These are phyloP conservation scores for Microdochium paspali DNA, from an alignment of 2,329 filamentous ascomycete species.

Conservation along the genomic window DNA sequence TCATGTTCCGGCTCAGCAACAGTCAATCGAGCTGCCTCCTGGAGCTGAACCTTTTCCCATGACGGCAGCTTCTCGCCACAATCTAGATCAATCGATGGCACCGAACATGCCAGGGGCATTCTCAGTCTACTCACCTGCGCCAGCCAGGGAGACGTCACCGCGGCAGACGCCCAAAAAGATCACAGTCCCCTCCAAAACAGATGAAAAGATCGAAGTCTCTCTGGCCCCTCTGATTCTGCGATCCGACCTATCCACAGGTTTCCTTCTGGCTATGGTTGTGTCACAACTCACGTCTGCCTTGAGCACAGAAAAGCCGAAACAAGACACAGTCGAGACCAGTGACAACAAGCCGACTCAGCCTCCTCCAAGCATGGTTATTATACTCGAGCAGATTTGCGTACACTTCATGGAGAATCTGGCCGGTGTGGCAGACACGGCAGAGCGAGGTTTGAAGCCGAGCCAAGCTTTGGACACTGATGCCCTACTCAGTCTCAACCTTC, in stretches of 20 bases:
- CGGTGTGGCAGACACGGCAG: conserved; percentile 40
- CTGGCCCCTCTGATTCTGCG: conserved; percentile 41
- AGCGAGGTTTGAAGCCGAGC: conserved; percentile 30
- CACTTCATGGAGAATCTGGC: conserved; percentile 45
- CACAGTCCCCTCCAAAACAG: conserved; percentile 5
- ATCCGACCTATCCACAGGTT: conserved; percentile 48
- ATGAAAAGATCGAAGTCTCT: conserved; percentile 35
- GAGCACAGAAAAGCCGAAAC: conserved; percentile 5
- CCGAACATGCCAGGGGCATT: conserved; percentile 53
- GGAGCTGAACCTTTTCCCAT: conserved; percentile 4
- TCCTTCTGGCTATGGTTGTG: conserved; percentile 41
- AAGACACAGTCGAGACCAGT: conserved; percentile 6
- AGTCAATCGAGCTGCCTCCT: background rate
- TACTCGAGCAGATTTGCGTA: conserved; percentile 39
- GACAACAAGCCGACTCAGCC: conserved; percentile 6
- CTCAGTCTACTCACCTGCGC: conserved; percentile 32
- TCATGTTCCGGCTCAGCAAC: conserved; percentile 24
- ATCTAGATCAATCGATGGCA: conserved; percentile 22
- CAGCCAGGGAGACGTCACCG: conserved; percentile 6
- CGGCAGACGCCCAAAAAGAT: conserved; percentile 5
- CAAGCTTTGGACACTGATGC: conserved; percentile 35
- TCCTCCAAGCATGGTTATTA: conserved; percentile 31
- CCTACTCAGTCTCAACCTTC: conserved; percentile 40
- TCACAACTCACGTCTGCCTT: conserved; percentile 37
- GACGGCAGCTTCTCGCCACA: background rate